A percentile compares a stretch with the other conserved stretches of the same genome.
These are phyloP conservation scores for Zasmidium cellare DNA, from an alignment of 2,329 filamentous ascomycete species.

Conservation along the genomic window DNA sequence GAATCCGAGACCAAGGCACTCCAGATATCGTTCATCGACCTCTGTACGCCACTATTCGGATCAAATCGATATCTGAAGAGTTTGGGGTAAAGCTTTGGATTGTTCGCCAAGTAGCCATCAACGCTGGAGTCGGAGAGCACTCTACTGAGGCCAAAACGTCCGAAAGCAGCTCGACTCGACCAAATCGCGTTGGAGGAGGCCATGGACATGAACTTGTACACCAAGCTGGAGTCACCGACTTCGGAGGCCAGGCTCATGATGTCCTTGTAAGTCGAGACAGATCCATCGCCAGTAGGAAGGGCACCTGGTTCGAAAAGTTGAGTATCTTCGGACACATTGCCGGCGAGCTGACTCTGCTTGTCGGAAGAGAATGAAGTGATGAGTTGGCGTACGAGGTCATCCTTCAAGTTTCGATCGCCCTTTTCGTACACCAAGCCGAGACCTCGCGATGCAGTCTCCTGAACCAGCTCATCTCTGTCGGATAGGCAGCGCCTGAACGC, in stretches of 20 bases:
- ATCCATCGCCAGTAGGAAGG: slow-evolving; percentile 84
- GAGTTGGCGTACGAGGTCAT: slow-evolving; percentile 81
- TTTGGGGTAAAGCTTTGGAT: slow-evolving; percentile 93
- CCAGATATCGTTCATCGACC: slow-evolving; percentile 98
- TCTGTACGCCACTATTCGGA: slow-evolving; percentile 87
- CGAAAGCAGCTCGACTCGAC: slow-evolving; percentile 96
- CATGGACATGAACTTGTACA: slow-evolving; percentile 98
- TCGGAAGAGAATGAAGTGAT: slow-evolving; percentile 82
- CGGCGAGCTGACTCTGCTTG: slow-evolving; percentile 62
- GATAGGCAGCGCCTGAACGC: slow-evolving; percentile 86
- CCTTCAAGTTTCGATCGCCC: slow-evolving; percentile 76
- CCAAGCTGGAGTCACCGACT: slow-evolving; percentile 91
- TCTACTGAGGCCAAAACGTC: slow-evolving; percentile 85
- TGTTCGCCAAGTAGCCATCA: slow-evolving; percentile 68
- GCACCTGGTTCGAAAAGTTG: slow-evolving; percentile 91
- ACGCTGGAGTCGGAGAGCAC: slow-evolving; percentile 82
- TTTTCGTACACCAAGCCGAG: slow-evolving; percentile 92
- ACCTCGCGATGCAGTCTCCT: slow-evolving; percentile 90
- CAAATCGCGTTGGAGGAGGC: slow-evolving; percentile 95
- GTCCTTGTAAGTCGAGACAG: slow-evolving; percentile 94
- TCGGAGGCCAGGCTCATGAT: slow-evolving; percentile 95
- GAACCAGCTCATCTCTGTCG: slow-evolving; percentile 88
- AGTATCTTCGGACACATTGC: slow-evolving; percentile 84
- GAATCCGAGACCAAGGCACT: slow-evolving; percentile 91
- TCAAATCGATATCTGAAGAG: slow-evolving; percentile 94